Conservation (phyloP, 352 stramenopile genomes). For the Thalassiosira livingstoniorum region DNA sequence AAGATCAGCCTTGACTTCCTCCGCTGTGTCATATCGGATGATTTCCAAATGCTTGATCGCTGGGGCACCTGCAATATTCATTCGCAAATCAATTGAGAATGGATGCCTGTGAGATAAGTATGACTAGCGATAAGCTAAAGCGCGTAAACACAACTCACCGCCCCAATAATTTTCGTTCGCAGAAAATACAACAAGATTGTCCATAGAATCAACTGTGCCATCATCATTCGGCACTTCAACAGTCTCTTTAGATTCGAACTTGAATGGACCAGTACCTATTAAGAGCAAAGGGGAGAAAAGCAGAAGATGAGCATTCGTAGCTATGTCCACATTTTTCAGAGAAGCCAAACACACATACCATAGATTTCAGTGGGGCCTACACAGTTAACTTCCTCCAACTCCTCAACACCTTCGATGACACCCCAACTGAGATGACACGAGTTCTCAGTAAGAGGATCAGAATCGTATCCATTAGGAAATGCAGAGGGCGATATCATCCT, state of each 20-base stretch:
- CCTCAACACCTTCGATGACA: too few species aligned
- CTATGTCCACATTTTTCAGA: too few species aligned
- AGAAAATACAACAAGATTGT: constrained; percentile 61
- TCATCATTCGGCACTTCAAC: too few species aligned
- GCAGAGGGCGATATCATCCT: constrained; percentile 34
- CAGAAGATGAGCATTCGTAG: too few species aligned
- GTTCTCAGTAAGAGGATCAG: constrained; percentile 58
- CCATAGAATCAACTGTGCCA: constrained; percentile 45
- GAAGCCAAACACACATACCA: too few species aligned
- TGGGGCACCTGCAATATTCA: too few species aligned
- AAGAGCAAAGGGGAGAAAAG: too few species aligned
- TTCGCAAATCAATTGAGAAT: too few species aligned
- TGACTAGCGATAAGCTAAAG: too few species aligned
- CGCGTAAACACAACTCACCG: too few species aligned
- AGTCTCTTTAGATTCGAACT: too few species aligned
- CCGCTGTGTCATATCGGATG: constrained; percentile 28
- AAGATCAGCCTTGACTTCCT: constrained; percentile 57
- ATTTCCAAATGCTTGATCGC: constrained; percentile 53
- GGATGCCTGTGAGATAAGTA: too few species aligned
- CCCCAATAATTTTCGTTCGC: constrained; percentile 62
- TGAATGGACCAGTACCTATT: constrained; percentile 67
- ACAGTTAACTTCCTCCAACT: constrained; percentile 52
- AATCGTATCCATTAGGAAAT: constrained; percentile 42
- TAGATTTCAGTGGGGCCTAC: constrained; percentile 34
- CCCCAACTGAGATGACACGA: constrained; percentile 56